Evolutionary conservation across 176 grass and related monocot genomes (phyloP), one percentile per base, ranked within the genome.

Genomic region (Oryza meridionalis): DNA sequence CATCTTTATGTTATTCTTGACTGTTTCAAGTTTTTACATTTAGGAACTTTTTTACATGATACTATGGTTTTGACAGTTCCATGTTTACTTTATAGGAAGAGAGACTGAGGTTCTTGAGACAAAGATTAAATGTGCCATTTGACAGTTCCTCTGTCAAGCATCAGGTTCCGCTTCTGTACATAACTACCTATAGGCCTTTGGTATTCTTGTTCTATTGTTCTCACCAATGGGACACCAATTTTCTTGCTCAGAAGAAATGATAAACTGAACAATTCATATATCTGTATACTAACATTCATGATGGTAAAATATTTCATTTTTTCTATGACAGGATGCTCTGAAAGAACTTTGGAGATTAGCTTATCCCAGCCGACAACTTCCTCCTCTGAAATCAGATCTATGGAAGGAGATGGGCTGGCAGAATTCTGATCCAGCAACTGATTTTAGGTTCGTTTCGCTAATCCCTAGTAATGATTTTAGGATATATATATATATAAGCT

Each of bases 381-480:
- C 96, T 81, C 84, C 91, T 88, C 83, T 95, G 35, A 92, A 94
- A 77, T 98, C 96, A 70, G 91, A 98, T 45, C 66, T 89, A 17
- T 98, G 91, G 93, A 95, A 95, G 66, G 96, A 94, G 73, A 98
- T 98, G 96, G 96, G 96, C 4, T 94, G 96, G 96, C 93, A 98
- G 81, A 87, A 88, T 81, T 89, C 79, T 69, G 93, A 98, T 67
- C 93, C 89, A 63, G 79, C 93, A 51, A 95, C 93, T 53, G 87
- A 98, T 90, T 92, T 98, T 87, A 94, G 96, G 96, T 98, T 79
- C 67, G 44, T 43, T 86, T 75, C 38, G 2, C 31, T 50, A 67
- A 3, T 32, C 38, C 5, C 19, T 70, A 67, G 4, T 26, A 26
- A 73, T 90, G 26, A 49, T 49, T 49, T 49, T 49, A 49, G 46